Percentiles rank a stretch among this genome's conserved stretches.
Conservation (phyloP, 75 land plant species). For the Picea glauca region DNA sequence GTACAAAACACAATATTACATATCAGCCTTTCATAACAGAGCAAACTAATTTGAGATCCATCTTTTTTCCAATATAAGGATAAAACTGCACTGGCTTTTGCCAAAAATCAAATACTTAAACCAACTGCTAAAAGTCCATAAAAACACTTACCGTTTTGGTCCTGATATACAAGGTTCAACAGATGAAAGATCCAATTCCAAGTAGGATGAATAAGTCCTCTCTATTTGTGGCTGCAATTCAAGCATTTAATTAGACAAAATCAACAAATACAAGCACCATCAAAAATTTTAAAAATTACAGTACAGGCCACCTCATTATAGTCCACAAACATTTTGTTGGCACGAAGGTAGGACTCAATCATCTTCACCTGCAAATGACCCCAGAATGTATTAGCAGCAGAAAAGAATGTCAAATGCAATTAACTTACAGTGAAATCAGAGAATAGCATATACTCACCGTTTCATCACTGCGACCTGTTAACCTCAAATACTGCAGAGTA, state of each 20-base stretch:
- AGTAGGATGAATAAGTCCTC: slow-evolving; percentile 74
- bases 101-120: neutral
- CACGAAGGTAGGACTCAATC: slow-evolving; percentile 84
- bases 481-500: slow-evolving; percentile 73
- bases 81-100: neutral
- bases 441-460: slow-evolving; percentile 42
- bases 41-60: neutral
- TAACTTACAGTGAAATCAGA: neutral
- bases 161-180: slow-evolving; percentile 91
- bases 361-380: slow-evolving; percentile 47
- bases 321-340: slow-evolving; percentile 86
- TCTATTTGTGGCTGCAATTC: slow-evolving; percentile 72
- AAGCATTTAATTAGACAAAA: slow-evolving; percentile 3
- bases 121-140: too few relatives aligned
- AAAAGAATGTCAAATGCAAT: neutral
- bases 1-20: neutral
- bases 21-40: neutral
- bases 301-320: slow-evolving; percentile 53
- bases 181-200: slow-evolving; percentile 57
- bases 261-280: neutral
- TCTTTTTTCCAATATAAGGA: neutral
- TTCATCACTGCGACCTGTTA: slow-evolving; percentile 86
- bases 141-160: slow-evolving; percentile 66
- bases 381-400: slow-evolving; percentile 10
- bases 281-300: neutral